These are phyloP conservation scores for Dipodascus albidus DNA, from an alignment of 805 yeast species.

Conservation along the genomic window DNA sequence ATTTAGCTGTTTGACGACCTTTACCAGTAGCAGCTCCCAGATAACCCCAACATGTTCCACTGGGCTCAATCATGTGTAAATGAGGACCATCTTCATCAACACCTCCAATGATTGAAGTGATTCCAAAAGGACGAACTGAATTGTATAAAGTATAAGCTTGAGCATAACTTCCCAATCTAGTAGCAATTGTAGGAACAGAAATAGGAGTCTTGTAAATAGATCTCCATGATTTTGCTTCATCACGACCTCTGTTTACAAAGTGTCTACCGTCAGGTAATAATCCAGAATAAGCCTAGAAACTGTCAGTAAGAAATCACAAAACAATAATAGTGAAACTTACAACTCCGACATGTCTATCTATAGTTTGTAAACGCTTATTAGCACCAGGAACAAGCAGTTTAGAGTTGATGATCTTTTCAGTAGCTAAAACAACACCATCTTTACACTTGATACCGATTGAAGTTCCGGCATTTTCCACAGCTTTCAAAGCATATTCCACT, in stretches of 20 bases:
- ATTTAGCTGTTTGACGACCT: conserved; percentile 96
- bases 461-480: conserved; percentile 96
- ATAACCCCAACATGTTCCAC: conserved; percentile 97
- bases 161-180: conserved; percentile 79
- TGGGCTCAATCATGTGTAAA: conserved; percentile 93
- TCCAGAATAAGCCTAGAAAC: conserved; percentile 59
- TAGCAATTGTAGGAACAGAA: conserved; percentile 71
- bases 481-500: conserved; percentile 95
- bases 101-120: conserved; percentile 88
- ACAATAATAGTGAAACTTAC: conserved; percentile 23
- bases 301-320: not conserved
- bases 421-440: conserved; percentile 95
- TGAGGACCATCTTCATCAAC: conserved; percentile 85
- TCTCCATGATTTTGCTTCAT: conserved; percentile 75
- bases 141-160: conserved; percentile 94
- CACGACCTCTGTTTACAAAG: conserved; percentile 83
- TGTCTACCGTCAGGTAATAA: conserved; percentile 94
- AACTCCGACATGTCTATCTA: conserved; percentile 89
- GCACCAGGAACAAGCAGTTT: conserved; percentile 81
- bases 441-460: conserved; percentile 83
- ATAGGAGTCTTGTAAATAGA: conserved; percentile 65
- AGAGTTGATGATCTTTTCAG: conserved; percentile 83
- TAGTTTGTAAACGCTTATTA: conserved; percentile 82
- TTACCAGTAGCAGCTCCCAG: conserved; percentile 96
- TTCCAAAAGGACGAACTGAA: conserved; percentile 96